phyloP scores from a whole-genome alignment of 163 green algal species.

The Volvox carteri region DNA sequence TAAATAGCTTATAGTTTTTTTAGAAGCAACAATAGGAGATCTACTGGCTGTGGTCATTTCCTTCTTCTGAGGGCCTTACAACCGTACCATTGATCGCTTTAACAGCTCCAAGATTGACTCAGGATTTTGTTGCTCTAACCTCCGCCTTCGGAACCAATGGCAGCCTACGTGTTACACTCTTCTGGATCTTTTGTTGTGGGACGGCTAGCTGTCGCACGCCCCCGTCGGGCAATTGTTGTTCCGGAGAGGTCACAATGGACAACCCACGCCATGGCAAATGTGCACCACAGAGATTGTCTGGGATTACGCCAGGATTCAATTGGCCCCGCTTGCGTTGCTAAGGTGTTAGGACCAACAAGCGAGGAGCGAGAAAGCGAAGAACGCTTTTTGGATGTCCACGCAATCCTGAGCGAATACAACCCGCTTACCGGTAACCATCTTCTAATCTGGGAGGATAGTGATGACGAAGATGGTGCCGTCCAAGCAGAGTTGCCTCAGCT shows the following conservation, averaged over 20 bases:
- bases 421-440: slow-evolving; percentile 18
- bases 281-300: background rate
- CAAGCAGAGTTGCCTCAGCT: background rate
- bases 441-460: background rate
- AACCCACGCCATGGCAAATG: background rate
- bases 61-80: background rate
- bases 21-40: no score
- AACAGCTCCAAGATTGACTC: background rate
- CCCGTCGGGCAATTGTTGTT: background rate
- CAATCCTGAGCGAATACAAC: slow-evolving; percentile 14
- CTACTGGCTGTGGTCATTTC: no score
- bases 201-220: background rate
- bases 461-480: slow-evolving; percentile 30
- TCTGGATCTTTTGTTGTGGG: background rate
- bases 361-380: background rate
- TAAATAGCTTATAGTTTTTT: no score
- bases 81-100: slow-evolving; percentile 13
- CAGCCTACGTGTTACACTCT: background rate
- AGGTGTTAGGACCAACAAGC: slow-evolving; percentile 2
- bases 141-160: background rate
- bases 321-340: background rate
- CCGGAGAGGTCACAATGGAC: background rate
- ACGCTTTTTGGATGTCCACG: background rate
- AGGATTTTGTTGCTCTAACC: background rate
- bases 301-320: background rate